These are phyloP conservation scores for Fereydounia khargensis DNA, from an alignment of 1,284 basidiomycete species.

Conservation along the genomic window DNA sequence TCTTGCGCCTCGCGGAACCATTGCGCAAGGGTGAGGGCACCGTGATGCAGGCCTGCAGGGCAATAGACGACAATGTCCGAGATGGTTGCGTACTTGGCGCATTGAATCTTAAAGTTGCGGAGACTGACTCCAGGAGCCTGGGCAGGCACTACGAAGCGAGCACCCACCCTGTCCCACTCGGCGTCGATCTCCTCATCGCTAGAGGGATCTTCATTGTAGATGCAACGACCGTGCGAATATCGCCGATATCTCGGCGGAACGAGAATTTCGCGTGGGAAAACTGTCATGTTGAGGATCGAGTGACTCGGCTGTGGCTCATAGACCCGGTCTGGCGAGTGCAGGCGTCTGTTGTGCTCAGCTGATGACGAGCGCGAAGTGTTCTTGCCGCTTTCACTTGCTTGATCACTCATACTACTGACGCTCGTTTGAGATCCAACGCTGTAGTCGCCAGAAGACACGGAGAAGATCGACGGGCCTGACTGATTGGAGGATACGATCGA, in stretches of 20 bases:
- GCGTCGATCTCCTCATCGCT: conserved; percentile 9
- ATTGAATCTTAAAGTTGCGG: conserved; percentile 56
- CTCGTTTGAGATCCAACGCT: conserved; percentile 24
- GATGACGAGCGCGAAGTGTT: too few species aligned
- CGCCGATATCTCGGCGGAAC: conserved; percentile 20
- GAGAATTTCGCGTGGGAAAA: conserved; percentile 40
- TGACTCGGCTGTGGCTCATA: conserved; percentile 36
- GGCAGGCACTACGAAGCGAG: conserved; percentile 24
- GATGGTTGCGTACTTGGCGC: conserved; percentile 77
- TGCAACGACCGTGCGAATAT: conserved; percentile 16
- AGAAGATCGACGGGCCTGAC: conserved; percentile 39
- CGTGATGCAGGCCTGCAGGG: conserved; percentile 44
- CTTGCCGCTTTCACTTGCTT: too few species aligned
- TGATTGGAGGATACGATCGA: conserved; percentile 30
- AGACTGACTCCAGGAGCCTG: conserved; percentile 46
- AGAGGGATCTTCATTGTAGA: conserved; percentile 8
- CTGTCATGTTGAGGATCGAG: conserved; percentile 43
- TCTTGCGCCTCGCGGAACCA: conserved; percentile 49
- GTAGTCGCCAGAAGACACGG: conserved; percentile 14
- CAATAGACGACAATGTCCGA: conserved; percentile 84
- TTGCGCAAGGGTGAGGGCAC: conserved; percentile 36
- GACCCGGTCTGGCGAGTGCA: too few species aligned
- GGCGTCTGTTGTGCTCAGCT: too few species aligned
- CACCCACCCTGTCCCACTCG: conserved; percentile 8
- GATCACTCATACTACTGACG: conserved; percentile 23